Conservation (phyloP, 192 early-diverging fungal genomes). For the Diversispora eburnea region DNA sequence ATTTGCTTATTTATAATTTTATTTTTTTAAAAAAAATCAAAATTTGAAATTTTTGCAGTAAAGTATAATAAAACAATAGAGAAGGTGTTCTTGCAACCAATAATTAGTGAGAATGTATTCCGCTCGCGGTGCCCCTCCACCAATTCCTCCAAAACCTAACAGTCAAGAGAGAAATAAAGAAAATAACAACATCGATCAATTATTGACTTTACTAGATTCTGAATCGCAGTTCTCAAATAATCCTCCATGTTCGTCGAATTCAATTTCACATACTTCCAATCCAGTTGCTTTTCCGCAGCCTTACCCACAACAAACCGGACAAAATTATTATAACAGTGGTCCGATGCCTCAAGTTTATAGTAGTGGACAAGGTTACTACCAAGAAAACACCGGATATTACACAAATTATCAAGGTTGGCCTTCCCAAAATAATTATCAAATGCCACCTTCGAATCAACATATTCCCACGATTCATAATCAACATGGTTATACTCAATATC, state of each 20-base stretch:
- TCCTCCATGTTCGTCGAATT: background rate
- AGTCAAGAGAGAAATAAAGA: background rate
- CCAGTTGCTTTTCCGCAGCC: background rate
- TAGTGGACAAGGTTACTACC: background rate
- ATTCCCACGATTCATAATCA: background rate
- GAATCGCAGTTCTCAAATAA: background rate
- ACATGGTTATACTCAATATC: too few species aligned
- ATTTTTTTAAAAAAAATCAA: too few species aligned
- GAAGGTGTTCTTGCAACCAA: too few species aligned
- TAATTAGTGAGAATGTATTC: constrained; percentile 18
- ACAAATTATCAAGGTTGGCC: constrained; percentile 20
- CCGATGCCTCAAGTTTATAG: background rate
- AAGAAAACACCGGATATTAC: constrained; percentile 16
- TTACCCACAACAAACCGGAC: too few species aligned
- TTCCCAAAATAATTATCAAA: background rate
- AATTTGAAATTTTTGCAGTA: too few species aligned
- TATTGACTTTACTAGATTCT: constrained; percentile 16
- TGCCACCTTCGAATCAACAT: background rate
- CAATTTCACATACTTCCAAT: background rate
- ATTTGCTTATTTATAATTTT: too few species aligned
- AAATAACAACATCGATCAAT: constrained; percentile 10
- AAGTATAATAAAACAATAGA: too few species aligned
- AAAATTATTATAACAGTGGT: too few species aligned
- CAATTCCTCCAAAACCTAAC: constrained; percentile 18
- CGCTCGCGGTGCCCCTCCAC: constrained; percentile 14